A percentile compares a stretch with the other conserved stretches of the same genome.
These are phyloP conservation scores for Tephrocybe sp. DNA, from an alignment of 768 basidiomycete genomes.

Conservation along the genomic window DNA sequence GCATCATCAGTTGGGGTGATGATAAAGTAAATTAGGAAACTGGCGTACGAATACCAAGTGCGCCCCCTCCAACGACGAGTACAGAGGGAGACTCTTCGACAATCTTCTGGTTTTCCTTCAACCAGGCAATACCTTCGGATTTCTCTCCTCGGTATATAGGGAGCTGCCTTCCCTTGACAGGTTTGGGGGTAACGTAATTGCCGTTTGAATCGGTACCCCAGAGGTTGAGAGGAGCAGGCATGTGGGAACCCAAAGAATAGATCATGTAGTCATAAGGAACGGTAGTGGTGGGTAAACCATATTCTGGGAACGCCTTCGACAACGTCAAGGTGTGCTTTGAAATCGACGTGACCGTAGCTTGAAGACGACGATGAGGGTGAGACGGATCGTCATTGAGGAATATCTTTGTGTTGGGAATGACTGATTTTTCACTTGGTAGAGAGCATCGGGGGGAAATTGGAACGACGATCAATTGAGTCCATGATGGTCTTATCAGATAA, in stretches of 20 bases:
- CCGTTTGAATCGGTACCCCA: slow-evolving; percentile 36
- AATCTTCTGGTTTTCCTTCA: slow-evolving; percentile 45
- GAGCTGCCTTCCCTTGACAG: slow-evolving; percentile 9
- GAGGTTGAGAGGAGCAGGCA: slow-evolving; percentile 52
- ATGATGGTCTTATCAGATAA: slow-evolving; percentile 11
- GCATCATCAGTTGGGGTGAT: not conserved
- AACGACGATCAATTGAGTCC: slow-evolving; percentile 45
- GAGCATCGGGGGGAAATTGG: slow-evolving; percentile 17
- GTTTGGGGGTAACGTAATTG: slow-evolving; percentile 1
- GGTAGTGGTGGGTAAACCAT: slow-evolving; percentile 31
- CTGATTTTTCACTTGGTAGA: slow-evolving; percentile 24
- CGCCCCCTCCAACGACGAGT: slow-evolving; percentile 70
- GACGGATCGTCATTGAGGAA: slow-evolving; percentile 31
- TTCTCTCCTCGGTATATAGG: slow-evolving; percentile 41
- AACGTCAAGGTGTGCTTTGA: slow-evolving; percentile 39
- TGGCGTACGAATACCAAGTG: slow-evolving; percentile 65
- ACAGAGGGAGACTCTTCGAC: slow-evolving; percentile 48
- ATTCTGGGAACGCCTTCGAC: slow-evolving; percentile 46
- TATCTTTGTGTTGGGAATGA: slow-evolving; percentile 55
- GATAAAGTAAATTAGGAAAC: not conserved
- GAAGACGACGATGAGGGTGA: slow-evolving; percentile 33
- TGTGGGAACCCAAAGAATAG: slow-evolving; percentile 58
- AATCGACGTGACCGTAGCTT: slow-evolving; percentile 44
- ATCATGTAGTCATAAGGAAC: slow-evolving; percentile 56
- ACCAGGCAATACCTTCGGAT: slow-evolving; percentile 46